Evolutionary conservation across 1,139 yeast genomes (phyloP).

Genomic region (Pichia sp.): DNA sequence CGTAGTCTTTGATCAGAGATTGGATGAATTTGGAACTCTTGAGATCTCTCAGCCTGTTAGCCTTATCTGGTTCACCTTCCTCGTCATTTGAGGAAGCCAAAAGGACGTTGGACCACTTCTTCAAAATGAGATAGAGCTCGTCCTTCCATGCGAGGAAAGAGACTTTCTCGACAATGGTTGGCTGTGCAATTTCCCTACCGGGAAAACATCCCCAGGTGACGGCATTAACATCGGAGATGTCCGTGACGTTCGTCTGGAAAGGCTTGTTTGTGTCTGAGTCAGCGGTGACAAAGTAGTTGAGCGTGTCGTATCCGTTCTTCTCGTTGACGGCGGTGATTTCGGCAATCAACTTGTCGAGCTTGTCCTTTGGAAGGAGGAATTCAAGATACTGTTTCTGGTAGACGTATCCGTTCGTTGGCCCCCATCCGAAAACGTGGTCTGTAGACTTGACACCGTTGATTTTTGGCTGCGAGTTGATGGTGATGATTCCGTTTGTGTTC

Average conservation of each 20-base stretch:
- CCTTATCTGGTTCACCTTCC: slow-evolving; percentile 18
- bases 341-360: slow-evolving; percentile 41
- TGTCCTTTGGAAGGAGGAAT: slow-evolving; percentile 63
- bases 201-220: slow-evolving; percentile 99
- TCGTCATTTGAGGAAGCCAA: slow-evolving; percentile 17
- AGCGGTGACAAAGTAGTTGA: slow-evolving; percentile 82
- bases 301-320: slow-evolving; percentile 42
- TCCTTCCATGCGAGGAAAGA: slow-evolving; percentile 96
- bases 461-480: slow-evolving; percentile 94
- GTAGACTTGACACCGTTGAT: slow-evolving; percentile 74
- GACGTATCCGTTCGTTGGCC: slow-evolving; percentile 87
- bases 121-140: slow-evolving; percentile 79
- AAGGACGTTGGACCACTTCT: slow-evolving; percentile 72
- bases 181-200: slow-evolving; percentile 76
- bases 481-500: slow-evolving; percentile 65
- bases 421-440: slow-evolving; percentile 86
- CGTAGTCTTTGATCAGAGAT: slow-evolving; percentile 54
- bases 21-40: slow-evolving; percentile 40
- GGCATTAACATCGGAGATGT: slow-evolving; percentile 74
- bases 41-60: slow-evolving; percentile 12
- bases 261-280: slow-evolving; percentile 49
- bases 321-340: slow-evolving; percentile 38
- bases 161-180: slow-evolving; percentile 82
- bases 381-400: slow-evolving; percentile 93
- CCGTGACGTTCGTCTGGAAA: slow-evolving; percentile 61